Evolutionary conservation across 371 early-diverging fungal species (phyloP).

Genomic region (Encephalitozoon hellem): DNA sequence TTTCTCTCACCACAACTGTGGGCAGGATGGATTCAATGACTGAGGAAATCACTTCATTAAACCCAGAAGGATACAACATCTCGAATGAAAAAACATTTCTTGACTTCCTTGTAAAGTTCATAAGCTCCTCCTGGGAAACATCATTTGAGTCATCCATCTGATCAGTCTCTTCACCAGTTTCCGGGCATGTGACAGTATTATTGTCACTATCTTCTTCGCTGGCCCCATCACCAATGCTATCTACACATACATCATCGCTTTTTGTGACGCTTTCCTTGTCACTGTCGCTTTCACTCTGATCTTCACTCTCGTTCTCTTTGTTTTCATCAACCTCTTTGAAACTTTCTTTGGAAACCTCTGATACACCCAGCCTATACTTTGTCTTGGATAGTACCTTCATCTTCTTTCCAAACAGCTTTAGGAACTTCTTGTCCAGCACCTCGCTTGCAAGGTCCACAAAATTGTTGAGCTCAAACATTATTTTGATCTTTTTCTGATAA

Average conservation of each 20-base stretch:
- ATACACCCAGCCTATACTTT: conserved; percentile 15
- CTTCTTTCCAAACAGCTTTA: conserved; percentile 38
- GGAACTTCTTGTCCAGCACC: conserved; percentile 40
- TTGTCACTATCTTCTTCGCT: background rate
- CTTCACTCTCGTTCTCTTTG: conserved; percentile 13
- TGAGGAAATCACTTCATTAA: conserved; percentile 35
- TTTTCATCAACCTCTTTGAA: background rate
- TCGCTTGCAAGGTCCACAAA: conserved; percentile 1
- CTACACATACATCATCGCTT: conserved; percentile 52
- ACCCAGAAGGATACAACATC: conserved; percentile 40
- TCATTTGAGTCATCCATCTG: background rate
- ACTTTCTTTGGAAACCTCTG: background rate
- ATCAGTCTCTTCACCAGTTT: background rate
- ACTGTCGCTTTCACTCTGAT: conserved; percentile 20
- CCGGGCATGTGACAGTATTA: background rate
- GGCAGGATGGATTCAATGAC: conserved; percentile 34
- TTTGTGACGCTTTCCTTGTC: conserved; percentile 2
- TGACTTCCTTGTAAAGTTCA: conserved; percentile 31
- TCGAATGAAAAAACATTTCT: conserved; percentile 22
- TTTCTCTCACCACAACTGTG: conserved; percentile 33
- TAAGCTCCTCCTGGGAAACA: background rate
- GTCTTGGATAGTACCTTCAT: conserved; percentile 32
- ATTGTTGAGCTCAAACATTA: conserved; percentile 28
- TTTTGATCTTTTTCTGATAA: conserved; percentile 29
- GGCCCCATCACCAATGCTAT: conserved; percentile 45